These are phyloP conservation scores for Cerioporus squamosus DNA, from an alignment of 1,284 basidiomycete genomes.

Conservation along the genomic window DNA sequence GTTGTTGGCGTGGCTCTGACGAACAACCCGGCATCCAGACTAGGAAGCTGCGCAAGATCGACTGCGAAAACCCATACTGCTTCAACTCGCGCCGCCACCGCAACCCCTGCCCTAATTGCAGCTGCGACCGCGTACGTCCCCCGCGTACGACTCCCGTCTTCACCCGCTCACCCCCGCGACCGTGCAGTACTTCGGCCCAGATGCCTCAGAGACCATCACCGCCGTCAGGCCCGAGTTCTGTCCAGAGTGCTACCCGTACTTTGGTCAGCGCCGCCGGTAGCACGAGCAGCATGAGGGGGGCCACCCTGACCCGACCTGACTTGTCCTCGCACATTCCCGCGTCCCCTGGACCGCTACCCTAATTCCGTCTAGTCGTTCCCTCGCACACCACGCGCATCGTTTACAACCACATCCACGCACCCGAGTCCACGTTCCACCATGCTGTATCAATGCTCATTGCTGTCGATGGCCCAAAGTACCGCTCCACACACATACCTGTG, in stretches of 20 bases:
- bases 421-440: slow-evolving; percentile 1
- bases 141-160: slow-evolving; percentile 3
- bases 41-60: slow-evolving; percentile 58
- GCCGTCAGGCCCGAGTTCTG: slow-evolving; percentile 60
- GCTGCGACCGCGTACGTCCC: slow-evolving; percentile 52
- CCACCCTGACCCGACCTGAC: neutral
- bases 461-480: slow-evolving; percentile 8
- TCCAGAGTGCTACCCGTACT: slow-evolving; percentile 67
- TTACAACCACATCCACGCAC: neutral
- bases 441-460: slow-evolving; percentile 14
- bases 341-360: neutral
- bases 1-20: neutral
- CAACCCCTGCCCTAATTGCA: slow-evolving; percentile 55
- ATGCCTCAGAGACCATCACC: slow-evolving; percentile 62
- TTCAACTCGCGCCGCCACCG: slow-evolving; percentile 59
- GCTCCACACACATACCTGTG: neutral
- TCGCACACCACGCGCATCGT: neutral
- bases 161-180: neutral
- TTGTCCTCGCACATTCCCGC: neutral
- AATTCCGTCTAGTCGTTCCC: neutral
- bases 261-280: slow-evolving; percentile 31
- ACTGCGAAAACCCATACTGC: slow-evolving; percentile 65
- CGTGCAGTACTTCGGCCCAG: slow-evolving; percentile 69
- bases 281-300: neutral
- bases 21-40: slow-evolving; percentile 45